phyloP scores from a whole-genome alignment of 345 rosid species.

The Moricandia arvensis region DNA sequence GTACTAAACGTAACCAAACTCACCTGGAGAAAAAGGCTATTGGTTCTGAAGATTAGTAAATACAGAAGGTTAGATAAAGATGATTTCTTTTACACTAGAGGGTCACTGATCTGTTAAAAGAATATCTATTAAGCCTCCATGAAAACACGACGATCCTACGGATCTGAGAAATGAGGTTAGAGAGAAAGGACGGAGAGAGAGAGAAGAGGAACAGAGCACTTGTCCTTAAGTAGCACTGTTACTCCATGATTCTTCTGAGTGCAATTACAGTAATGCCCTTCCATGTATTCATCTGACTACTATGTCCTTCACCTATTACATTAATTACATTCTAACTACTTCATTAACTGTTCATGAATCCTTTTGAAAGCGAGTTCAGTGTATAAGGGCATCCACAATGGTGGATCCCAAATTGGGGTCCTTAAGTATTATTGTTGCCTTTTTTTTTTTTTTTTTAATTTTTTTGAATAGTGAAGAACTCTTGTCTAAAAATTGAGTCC shows the following conservation, averaged over 20 bases:
- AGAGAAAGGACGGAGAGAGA: background rate
- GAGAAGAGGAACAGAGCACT: constrained; percentile 15
- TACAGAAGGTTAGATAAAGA: background rate
- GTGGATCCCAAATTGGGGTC: no score
- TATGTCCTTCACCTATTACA: constrained; percentile 1
- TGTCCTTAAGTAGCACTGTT: constrained; percentile 33
- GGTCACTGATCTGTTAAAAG: constrained; percentile 4
- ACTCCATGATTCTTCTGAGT: constrained; percentile 7
- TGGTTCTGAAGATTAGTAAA: background rate
- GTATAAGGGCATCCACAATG: no score
- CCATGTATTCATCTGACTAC: background rate
- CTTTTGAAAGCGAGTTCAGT: background rate
- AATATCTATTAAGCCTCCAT: constrained; percentile 11
- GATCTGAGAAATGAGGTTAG: constrained; percentile 36
- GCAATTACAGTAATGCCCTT: constrained; percentile 17
- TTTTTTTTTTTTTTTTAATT: no score
- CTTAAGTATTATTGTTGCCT: no score
- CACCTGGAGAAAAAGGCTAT: constrained; percentile 12
- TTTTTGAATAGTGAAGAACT: no score
- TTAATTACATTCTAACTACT: background rate
- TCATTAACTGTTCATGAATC: background rate
- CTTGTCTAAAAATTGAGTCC: no score
- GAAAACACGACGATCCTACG: constrained; percentile 28
- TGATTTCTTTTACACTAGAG: background rate
- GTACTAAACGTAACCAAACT: background rate